phyloP scores from a whole-genome alignment of 2,329 filamentous ascomycete genomes.

The Phyllosticta citribraziliensis region DNA sequence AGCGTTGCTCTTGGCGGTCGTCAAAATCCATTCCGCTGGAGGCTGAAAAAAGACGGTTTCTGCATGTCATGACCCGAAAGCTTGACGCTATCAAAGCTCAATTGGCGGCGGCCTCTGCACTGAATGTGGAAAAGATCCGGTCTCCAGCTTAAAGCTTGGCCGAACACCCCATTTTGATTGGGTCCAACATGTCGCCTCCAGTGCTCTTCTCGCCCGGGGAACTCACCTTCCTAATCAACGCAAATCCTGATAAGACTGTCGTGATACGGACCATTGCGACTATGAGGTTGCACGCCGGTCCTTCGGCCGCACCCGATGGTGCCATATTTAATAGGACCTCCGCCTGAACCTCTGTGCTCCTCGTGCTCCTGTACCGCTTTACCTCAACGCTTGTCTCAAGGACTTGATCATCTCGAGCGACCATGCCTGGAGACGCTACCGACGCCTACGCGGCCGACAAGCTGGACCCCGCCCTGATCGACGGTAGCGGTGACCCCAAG shows the following conservation, averaged over 20 bases:
- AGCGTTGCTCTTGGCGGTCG: background rate
- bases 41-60: background rate
- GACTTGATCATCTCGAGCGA: background rate
- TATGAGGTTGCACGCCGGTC: background rate
- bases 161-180: background rate
- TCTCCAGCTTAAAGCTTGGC: background rate
- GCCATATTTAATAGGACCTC: background rate
- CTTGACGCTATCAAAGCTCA: background rate
- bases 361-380: background rate
- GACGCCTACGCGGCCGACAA: slow-evolving; percentile 17
- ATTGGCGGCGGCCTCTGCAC: background rate
- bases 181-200: background rate
- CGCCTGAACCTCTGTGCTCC: background rate
- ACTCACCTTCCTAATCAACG: background rate
- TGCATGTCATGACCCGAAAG: background rate
- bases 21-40: background rate
- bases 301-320: background rate
- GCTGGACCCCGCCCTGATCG: slow-evolving; percentile 25
- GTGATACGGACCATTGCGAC: background rate
- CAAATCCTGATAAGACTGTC: background rate
- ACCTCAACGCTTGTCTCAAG: background rate
- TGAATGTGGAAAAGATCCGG: background rate
- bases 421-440: slow-evolving; percentile 14
- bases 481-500: slow-evolving; percentile 25
- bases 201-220: background rate